These are phyloP conservation scores for Capsicum rhomboideum DNA, from an alignment of 257 asterid species.

Conservation along the genomic window DNA sequence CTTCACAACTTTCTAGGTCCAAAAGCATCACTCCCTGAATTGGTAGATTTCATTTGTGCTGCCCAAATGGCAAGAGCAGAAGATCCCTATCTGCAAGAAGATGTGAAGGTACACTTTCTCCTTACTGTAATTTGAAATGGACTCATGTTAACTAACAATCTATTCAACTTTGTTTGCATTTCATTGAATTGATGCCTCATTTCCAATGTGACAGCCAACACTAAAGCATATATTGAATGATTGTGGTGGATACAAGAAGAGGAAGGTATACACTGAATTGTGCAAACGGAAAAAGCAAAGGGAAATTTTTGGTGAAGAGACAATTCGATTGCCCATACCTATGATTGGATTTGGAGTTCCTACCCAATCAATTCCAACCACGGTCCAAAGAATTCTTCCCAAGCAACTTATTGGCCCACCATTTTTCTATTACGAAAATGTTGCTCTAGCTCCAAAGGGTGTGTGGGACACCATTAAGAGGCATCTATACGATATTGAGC, in stretches of 20 bases:
- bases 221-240: slow-evolving; percentile 3
- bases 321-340: slow-evolving; percentile 28
- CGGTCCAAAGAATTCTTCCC: slow-evolving; percentile 19
- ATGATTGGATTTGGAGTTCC: slow-evolving; percentile 45
- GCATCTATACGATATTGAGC: slow-evolving; percentile 16
- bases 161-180: neutral
- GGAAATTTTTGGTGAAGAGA: slow-evolving; percentile 8
- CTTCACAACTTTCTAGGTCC: slow-evolving; percentile 37
- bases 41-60: slow-evolving; percentile 64
- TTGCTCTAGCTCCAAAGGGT: slow-evolving; percentile 39
- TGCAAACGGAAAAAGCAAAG: slow-evolving; percentile 13
- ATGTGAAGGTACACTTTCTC: slow-evolving; percentile 44
- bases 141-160: neutral
- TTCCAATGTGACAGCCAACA: slow-evolving; percentile 19
- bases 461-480: slow-evolving; percentile 29
- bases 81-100: slow-evolving; percentile 38
- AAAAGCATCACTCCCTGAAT: slow-evolving; percentile 41
- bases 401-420: slow-evolving; percentile 31
- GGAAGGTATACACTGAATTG: slow-evolving; percentile 6
- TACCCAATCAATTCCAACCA: neutral
- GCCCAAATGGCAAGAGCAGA: slow-evolving; percentile 73
- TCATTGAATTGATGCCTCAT: neutral
- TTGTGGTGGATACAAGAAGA: slow-evolving; percentile 18
- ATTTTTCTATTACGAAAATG: slow-evolving; percentile 39
- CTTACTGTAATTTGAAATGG: neutral